Conservation (phyloP, 106 monocot genomes). For the Hemerocallis citrina region DNA sequence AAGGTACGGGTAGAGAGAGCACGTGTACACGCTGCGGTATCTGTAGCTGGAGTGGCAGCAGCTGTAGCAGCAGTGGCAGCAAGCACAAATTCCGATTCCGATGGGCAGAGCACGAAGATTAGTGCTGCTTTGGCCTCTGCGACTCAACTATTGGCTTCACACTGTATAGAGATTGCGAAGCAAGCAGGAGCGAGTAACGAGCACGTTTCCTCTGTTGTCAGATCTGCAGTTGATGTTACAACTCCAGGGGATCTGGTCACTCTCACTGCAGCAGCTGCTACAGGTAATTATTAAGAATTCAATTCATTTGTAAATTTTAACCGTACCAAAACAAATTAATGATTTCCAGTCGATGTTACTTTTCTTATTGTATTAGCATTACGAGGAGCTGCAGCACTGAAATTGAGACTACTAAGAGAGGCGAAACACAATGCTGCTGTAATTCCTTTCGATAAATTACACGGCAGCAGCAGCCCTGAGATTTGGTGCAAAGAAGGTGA, state of each 20-base stretch:
- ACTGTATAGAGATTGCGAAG: slow-evolving; percentile 78
- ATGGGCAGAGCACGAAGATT: slow-evolving; percentile 33
- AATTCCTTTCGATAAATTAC: slow-evolving; percentile 52
- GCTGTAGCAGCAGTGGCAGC: slow-evolving; percentile 59
- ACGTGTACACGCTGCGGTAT: slow-evolving; percentile 54
- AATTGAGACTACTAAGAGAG: slow-evolving; percentile 51
- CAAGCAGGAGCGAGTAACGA: slow-evolving; percentile 41
- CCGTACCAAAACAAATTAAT: not conserved
- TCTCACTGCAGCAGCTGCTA: slow-evolving; percentile 91
- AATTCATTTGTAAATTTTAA: not conserved
- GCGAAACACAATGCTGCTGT: slow-evolving; percentile 36
- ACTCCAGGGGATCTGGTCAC: slow-evolving; percentile 76
- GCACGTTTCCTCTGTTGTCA: slow-evolving; percentile 32
- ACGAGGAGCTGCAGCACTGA: slow-evolving; percentile 67
- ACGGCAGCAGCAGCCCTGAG: slow-evolving; percentile 30
- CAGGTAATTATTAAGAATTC: slow-evolving; percentile 25
- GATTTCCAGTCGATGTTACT: not conserved
- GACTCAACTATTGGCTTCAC: slow-evolving; percentile 73
- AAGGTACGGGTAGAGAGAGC: slow-evolving; percentile 53
- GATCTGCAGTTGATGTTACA: slow-evolving; percentile 55
- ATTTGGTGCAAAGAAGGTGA: slow-evolving; percentile 75
- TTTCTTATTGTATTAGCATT: slow-evolving; percentile 56
- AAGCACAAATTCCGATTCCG: slow-evolving; percentile 2
- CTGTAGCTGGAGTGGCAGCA: slow-evolving; percentile 76
- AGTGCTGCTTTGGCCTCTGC: slow-evolving; percentile 51